phyloP scores from a whole-genome alignment of 2,329 filamentous ascomycete species.

The Aureobasidium pullulans region DNA sequence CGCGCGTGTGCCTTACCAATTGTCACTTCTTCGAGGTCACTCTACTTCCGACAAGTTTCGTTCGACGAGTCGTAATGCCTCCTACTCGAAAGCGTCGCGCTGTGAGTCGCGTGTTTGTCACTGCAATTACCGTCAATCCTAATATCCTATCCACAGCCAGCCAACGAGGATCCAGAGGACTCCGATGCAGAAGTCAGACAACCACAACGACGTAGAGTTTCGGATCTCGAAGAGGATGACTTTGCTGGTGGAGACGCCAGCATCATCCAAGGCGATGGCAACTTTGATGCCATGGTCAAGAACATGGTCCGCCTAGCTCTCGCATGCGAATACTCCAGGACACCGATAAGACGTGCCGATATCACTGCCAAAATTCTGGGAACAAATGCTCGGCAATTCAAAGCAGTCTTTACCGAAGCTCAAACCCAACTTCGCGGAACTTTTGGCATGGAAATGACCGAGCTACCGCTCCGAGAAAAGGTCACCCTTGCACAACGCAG shows the following conservation, averaged over 20 bases:
- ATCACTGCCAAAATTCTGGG: constrained; percentile 63
- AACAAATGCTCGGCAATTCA: constrained; percentile 61
- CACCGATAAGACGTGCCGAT: constrained; percentile 50
- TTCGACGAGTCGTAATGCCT: not conserved
- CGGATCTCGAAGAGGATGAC: constrained; percentile 15
- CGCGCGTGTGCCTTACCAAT: not conserved
- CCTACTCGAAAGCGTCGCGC: constrained; percentile 22
- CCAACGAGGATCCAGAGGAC: constrained; percentile 20
- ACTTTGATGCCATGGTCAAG: constrained; percentile 45
- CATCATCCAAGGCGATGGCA: constrained; percentile 22
- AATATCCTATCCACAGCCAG: not conserved
- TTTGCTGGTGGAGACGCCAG: constrained; percentile 18
- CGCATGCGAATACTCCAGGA: constrained; percentile 52
- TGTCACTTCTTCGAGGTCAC: not conserved
- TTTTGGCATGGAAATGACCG: constrained; percentile 90
- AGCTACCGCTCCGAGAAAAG: constrained; percentile 75
- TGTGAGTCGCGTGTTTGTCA: constrained; percentile 15
- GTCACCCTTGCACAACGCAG: constrained; percentile 71
- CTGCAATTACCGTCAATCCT: not conserved
- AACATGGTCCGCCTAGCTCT: constrained; percentile 56
- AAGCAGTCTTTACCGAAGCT: constrained; percentile 65
- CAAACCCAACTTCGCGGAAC: constrained; percentile 62
- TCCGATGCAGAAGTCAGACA: constrained; percentile 21
- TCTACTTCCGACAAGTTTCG: not conserved
- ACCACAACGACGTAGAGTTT: constrained; percentile 23